phyloP scores from a whole-genome alignment of 2,329 filamentous ascomycete genomes.

The Sarocladium oryzae region DNA sequence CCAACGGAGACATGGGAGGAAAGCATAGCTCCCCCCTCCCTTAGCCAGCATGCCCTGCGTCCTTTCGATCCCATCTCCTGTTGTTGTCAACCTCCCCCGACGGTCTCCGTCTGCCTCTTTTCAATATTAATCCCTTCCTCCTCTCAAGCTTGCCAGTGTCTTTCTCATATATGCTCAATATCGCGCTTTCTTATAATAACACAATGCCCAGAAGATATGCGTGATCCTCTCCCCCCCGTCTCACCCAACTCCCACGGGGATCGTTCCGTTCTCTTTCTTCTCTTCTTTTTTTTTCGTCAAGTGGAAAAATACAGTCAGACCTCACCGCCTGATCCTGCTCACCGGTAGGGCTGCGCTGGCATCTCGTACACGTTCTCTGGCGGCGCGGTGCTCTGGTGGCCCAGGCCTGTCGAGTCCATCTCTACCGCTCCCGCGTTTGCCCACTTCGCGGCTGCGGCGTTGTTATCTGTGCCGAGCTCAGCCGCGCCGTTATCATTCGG shows the following conservation, averaged over 20 bases:
- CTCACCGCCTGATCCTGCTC: no score
- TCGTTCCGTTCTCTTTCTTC: neutral
- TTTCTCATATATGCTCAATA: neutral
- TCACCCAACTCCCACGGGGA: neutral
- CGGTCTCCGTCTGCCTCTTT: no score
- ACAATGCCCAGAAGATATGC: neutral
- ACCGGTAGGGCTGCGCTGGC: slow-evolving; percentile 32
- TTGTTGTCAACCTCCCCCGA: no score
- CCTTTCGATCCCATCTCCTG: no score
- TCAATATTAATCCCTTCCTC: no score
- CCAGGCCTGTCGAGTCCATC: slow-evolving; percentile 30
- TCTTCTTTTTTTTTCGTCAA: no score
- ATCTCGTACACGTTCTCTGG: slow-evolving; percentile 32
- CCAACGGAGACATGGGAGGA: no score
- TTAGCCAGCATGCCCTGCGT: no score
- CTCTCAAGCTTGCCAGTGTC: no score
- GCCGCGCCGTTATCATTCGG: slow-evolving; percentile 18
- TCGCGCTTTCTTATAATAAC: no score
- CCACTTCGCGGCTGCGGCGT: slow-evolving; percentile 23
- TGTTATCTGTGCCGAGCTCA: slow-evolving; percentile 27
- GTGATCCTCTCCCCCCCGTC: neutral
- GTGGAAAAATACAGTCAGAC: no score
- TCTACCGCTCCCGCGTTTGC: slow-evolving; percentile 28
- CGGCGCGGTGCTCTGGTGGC: slow-evolving; percentile 26
- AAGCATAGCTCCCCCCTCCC: no score